Percentiles rank a stretch among this genome's conserved stretches.
Conservation (phyloP, 2,329 filamentous ascomycete species). For the Fusarium coffeatum region DNA sequence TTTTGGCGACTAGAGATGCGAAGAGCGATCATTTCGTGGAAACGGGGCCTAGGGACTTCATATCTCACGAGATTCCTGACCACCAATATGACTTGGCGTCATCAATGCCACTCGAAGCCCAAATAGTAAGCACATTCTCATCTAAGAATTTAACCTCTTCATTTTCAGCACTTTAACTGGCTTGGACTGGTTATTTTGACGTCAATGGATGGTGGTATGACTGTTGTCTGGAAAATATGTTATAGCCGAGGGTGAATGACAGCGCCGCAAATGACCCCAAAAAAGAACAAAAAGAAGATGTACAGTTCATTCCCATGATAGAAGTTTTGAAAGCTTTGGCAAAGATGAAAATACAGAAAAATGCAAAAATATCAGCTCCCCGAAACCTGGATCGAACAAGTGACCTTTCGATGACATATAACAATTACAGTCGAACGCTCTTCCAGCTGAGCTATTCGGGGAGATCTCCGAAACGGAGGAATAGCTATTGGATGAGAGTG, state of each 20-base stretch:
- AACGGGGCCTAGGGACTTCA: too few species aligned
- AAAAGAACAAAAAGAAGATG: too few species aligned
- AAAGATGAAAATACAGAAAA: too few species aligned
- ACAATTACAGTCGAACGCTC: slow-evolving; percentile 37
- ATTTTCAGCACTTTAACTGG: not conserved
- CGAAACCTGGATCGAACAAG: slow-evolving; percentile 38
- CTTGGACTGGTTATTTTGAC: not conserved
- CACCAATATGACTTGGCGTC: not conserved
- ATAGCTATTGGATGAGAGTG: not conserved
- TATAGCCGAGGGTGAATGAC: not conserved
- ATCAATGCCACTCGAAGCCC: not conserved
- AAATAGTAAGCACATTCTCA: slow-evolving; percentile 10
- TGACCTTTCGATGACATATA: slow-evolving; percentile 31
- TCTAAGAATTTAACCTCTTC: not conserved
- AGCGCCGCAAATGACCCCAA: too few species aligned
- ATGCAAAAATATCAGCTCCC: slow-evolving; percentile 6
- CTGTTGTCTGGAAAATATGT: not conserved
- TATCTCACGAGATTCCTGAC: not conserved
- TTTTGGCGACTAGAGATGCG: not conserved
- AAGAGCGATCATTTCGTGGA: accelerated
- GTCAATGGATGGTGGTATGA: accelerated
- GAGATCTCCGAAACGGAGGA: slow-evolving; percentile 16
- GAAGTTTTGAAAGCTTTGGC: too few species aligned
- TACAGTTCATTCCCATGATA: too few species aligned
- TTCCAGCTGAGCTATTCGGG: slow-evolving; percentile 38